phyloP scores from a whole-genome alignment of 805 yeast genomes.

The Blastobotrys muscicola region DNA sequence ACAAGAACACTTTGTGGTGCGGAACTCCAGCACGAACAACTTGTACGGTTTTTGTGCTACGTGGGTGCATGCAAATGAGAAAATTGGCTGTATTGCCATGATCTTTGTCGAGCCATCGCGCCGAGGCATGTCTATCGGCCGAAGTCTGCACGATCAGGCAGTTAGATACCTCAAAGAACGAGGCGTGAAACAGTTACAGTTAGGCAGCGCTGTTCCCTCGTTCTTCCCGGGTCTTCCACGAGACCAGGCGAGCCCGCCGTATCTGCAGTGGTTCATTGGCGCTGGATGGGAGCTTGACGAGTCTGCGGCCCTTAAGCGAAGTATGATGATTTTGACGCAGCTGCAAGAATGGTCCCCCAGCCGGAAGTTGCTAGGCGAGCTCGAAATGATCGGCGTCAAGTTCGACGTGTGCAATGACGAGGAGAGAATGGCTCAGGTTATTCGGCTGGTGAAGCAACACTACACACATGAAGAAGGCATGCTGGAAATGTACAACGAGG shows the following conservation, averaged over 20 bases:
- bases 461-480: conserved; percentile 17
- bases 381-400: conserved; percentile 48
- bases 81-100: conserved; percentile 37
- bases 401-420: conserved; percentile 41
- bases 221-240: conserved; percentile 21
- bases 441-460: conserved; percentile 30
- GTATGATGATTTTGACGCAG: conserved; percentile 33
- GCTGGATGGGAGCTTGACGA: conserved; percentile 18
- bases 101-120: conserved; percentile 45
- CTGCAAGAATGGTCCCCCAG: conserved; percentile 44
- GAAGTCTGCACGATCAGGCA: conserved; percentile 44
- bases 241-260: conserved; percentile 2
- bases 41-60: conserved; percentile 46
- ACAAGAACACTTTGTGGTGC: conserved; percentile 42
- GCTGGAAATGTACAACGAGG: conserved; percentile 18
- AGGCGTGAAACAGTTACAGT: conserved; percentile 32
- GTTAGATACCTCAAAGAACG: conserved; percentile 40
- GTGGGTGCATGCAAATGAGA: conserved; percentile 35
- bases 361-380: conserved; percentile 42
- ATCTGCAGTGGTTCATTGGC: conserved; percentile 17
- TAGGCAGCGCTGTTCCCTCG: conserved; percentile 42
- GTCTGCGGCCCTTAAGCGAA: conserved; percentile 7
- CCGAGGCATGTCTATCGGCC: conserved; percentile 46
- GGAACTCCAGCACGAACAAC: conserved; percentile 46
- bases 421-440: conserved; percentile 27